These are phyloP conservation scores for Paracoccidioides lutzii DNA, from an alignment of 2,329 filamentous ascomycete genomes.

Conservation along the genomic window DNA sequence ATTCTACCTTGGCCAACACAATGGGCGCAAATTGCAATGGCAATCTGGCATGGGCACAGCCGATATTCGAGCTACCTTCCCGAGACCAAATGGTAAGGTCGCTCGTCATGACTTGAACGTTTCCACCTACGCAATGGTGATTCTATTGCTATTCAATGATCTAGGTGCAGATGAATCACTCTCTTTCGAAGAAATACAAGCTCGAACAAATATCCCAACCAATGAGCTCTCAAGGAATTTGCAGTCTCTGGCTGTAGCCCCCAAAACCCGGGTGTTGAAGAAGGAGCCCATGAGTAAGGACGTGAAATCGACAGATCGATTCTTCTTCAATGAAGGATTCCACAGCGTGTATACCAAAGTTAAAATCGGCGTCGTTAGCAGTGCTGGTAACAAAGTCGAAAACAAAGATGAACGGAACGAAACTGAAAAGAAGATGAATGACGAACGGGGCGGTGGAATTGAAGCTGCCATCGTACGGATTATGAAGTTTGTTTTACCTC, in stretches of 20 bases:
- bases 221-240: constrained; percentile 64
- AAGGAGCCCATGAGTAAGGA: constrained; percentile 72
- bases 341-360: constrained; percentile 72
- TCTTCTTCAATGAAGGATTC: constrained; percentile 72
- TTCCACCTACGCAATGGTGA: constrained; percentile 82
- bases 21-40: constrained; percentile 82
- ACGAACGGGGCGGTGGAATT: constrained; percentile 37
- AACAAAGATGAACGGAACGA: constrained; percentile 46
- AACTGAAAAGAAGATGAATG: constrained; percentile 39
- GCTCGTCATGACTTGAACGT: constrained; percentile 82
- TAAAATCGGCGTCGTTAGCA: constrained; percentile 71
- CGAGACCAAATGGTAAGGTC: constrained; percentile 54
- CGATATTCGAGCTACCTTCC: constrained; percentile 73
- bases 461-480: constrained; percentile 42
- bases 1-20: constrained; percentile 79
- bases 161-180: constrained; percentile 40
- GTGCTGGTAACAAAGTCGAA: constrained; percentile 71
- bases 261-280: constrained; percentile 66
- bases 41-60: constrained; percentile 63
- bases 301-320: constrained; percentile 62
- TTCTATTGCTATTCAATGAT: constrained; percentile 82
- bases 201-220: constrained; percentile 62
- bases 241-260: constrained; percentile 67
- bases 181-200: constrained; percentile 67
- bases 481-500: constrained; percentile 35